These are phyloP conservation scores for Cyclocybe aegerita DNA, from an alignment of 768 basidiomycete species.

Conservation along the genomic window DNA sequence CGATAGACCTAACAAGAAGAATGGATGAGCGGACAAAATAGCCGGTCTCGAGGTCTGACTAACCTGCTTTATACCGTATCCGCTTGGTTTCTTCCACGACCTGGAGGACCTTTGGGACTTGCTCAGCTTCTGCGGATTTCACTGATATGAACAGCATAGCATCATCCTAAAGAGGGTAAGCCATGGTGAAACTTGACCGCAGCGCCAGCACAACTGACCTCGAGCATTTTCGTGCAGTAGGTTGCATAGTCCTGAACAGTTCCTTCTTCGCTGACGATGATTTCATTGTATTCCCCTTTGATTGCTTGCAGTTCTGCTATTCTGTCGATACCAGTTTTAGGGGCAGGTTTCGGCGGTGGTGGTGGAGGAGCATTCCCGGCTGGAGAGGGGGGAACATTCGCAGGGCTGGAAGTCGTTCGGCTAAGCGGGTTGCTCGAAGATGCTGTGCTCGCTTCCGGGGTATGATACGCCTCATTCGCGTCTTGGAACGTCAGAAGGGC, in stretches of 20 bases:
- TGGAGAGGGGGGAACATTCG: conserved; percentile 3
- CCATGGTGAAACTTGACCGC: neutral
- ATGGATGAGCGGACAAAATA: conserved; percentile 1
- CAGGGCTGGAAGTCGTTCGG: conserved; percentile 12
- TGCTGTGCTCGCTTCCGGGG: conserved; percentile 15
- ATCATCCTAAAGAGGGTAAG: conserved; percentile 51
- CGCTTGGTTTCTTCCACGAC: conserved; percentile 81
- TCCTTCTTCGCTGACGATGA: conserved; percentile 68
- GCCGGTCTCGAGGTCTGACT: conserved; percentile 9
- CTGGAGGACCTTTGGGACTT: conserved; percentile 78
- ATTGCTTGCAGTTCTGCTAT: conserved; percentile 71
- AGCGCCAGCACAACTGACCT: conserved; percentile 38
- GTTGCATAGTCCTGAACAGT: conserved; percentile 63
- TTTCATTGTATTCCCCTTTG: conserved; percentile 73
- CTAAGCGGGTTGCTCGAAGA: conserved; percentile 8
- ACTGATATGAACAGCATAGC: conserved; percentile 80
- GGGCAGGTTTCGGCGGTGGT: conserved; percentile 60
- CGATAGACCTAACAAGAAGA: conserved; percentile 30
- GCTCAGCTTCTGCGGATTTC: conserved; percentile 55
- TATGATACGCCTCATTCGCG: conserved; percentile 54
- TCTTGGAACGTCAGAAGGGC: conserved; percentile 80
- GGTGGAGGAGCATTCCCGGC: conserved; percentile 33
- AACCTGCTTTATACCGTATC: conserved; percentile 73
- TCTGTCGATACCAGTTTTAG: conserved; percentile 64
- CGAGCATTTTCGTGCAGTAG: conserved; percentile 62